Base-by-base conservation (phyloP, 2,329 filamentous ascomycete species). In the Zymoseptoria pseudotritici region DNA sequence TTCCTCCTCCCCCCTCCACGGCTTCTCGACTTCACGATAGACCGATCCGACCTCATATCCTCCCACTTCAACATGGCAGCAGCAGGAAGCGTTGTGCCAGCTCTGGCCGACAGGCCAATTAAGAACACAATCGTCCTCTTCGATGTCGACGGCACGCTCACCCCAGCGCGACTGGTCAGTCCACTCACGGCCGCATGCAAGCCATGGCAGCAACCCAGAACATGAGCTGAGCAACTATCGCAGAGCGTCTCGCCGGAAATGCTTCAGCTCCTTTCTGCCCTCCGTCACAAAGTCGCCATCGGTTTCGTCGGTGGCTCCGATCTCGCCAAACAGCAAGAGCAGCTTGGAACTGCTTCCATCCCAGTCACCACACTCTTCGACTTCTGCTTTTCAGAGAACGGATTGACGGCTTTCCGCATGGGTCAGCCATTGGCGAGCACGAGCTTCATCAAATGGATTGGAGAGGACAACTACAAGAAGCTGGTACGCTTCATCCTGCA, bases 381-480 rank as follows among this genome's bases (percentile, higher is more conserved):
- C 81, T 99, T 90, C 80, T 94, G 89, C 84, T 99, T 99, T 80
- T 82, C 91, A 61, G 94, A 99, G 80, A 99, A 99, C 78, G 94
- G 94, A 10, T 85, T 99, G 67, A 95, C 89, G 1, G 94, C 93
- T 51, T 96, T 83, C 82, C 91, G 91, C 72, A 78, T 92, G 71
- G 94, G 93, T 70, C 77, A 86, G 74, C 82, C 83, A 58, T 84
- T 97, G 60, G 81, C 87, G 1, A 86, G 85, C 70, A 88, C 88
- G 77, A 90, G 85, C 78, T 99, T 97, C 84, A 96, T 97, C 79
- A 76, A 85, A 69, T 96, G 87, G 87, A 82, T 97, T 65, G 94
- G 94, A 65, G 92, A 99, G 82, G 83, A 85, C 51, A 82, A 82
- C 79, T 94, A 92, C 81, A 91, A 93, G 82, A 79, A 86, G 78